A percentile compares a stretch with the other conserved stretches of the same genome.
Conservation (phyloP, 1,284 basidiomycete genomes). For the Fomitiporia mediterranea region DNA sequence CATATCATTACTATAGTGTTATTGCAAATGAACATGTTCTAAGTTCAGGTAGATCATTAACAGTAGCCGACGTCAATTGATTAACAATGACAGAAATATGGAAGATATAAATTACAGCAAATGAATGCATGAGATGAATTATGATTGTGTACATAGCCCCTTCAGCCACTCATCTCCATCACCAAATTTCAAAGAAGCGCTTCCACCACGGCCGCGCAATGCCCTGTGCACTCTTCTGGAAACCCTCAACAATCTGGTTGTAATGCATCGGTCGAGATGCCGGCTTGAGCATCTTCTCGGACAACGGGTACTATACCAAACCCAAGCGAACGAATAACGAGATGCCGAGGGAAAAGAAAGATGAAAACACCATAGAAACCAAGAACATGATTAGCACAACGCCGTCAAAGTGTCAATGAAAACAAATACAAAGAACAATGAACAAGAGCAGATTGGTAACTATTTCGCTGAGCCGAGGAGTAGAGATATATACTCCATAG, state of each 20-base stretch:
- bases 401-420: neutral
- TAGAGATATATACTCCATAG: no score
- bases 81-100: no score
- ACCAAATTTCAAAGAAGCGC: slow-evolving; percentile 72
- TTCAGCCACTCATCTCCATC: no score
- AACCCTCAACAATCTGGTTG: slow-evolving; percentile 61
- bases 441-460: no score
- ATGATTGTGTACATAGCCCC: no score
- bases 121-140: no score
- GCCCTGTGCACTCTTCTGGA: slow-evolving; percentile 68
- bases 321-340: neutral
- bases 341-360: neutral
- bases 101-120: no score
- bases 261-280: slow-evolving; percentile 69
- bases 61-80: no score
- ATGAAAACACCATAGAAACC: neutral
- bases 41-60: no score
- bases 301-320: slow-evolving; percentile 52
- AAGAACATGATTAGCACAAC: no score
- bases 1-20: no score
- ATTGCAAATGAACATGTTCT: neutral
- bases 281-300: slow-evolving; percentile 57
- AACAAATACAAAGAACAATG: neutral
- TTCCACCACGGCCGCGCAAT: slow-evolving; percentile 77
- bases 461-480: no score